Conservation (phyloP, 2,329 filamentous ascomycete genomes). For the Didymella sp. region DNA sequence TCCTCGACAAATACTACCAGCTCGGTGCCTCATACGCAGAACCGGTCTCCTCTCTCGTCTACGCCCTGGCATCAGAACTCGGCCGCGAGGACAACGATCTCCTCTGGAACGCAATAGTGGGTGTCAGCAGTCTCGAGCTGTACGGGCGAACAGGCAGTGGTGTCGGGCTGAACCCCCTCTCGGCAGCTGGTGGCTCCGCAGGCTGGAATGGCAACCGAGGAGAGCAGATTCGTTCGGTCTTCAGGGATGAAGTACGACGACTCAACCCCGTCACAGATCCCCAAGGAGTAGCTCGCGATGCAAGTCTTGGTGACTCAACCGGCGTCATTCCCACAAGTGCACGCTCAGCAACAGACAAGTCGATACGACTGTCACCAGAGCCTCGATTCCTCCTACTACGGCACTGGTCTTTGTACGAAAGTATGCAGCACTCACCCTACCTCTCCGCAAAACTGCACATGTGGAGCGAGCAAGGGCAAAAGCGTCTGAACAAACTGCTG, state of each 20-base stretch:
- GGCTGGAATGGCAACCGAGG: conserved; percentile 85
- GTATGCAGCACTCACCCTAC: conserved; percentile 97
- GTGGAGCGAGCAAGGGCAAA: conserved; percentile 89
- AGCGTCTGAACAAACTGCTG: conserved; percentile 88
- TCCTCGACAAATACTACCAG: conserved; percentile 83
- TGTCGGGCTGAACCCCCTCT: conserved; percentile 68
- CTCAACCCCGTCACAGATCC: conserved; percentile 77
- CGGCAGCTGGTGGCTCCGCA: conserved; percentile 61
- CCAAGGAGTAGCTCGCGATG: conserved; percentile 64
- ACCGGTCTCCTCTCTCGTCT: conserved; percentile 91
- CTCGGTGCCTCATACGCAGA: conserved; percentile 91
- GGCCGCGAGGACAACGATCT: conserved; percentile 97
- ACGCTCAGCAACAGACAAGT: conserved; percentile 85
- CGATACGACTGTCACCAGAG: conserved; percentile 91
- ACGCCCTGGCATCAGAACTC: conserved; percentile 91
- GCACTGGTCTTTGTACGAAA: conserved; percentile 98
- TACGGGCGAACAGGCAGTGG: conserved; percentile 87
- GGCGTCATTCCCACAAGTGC: conserved; percentile 91
- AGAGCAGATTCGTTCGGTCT: conserved; percentile 80
- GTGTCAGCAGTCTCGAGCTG: conserved; percentile 90
- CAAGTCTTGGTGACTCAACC: conserved; percentile 68
- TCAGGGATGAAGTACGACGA: conserved; percentile 92
- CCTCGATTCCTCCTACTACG: conserved; percentile 90
- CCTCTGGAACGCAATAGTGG: conserved; percentile 93
- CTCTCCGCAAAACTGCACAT: conserved; percentile 90